Evolutionary conservation across 2,329 filamentous ascomycete genomes (phyloP).

Genomic region (Trichoderma breve): DNA sequence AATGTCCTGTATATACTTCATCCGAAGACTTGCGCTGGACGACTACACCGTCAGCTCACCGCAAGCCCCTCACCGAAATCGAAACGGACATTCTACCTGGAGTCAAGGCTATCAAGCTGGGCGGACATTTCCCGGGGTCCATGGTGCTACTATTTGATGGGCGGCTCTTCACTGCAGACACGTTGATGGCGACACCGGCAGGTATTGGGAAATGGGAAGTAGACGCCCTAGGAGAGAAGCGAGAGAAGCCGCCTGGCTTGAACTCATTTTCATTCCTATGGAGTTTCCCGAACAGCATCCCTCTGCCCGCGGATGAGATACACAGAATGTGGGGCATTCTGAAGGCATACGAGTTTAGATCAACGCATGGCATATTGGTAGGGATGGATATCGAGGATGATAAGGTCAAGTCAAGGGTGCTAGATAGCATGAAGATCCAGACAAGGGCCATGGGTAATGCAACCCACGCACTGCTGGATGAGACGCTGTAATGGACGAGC

Average conservation of each 20-base stretch:
- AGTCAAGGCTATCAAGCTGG: conserved; percentile 64
- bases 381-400: conserved; percentile 58
- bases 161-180: conserved; percentile 73
- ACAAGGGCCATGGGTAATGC: conserved; percentile 50
- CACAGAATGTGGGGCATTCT: conserved; percentile 68
- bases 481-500: conserved; percentile 21
- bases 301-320: conserved; percentile 62
- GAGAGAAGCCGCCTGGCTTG: conserved; percentile 41
- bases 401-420: conserved; percentile 60
- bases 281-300: conserved; percentile 74
- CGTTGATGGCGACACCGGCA: conserved; percentile 67
- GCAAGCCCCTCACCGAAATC: conserved; percentile 47
- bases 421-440: conserved; percentile 78
- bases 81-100: conserved; percentile 46
- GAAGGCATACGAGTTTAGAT: conserved; percentile 58
- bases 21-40: conserved; percentile 66
- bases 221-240: conserved; percentile 38
- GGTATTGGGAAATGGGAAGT: conserved; percentile 47
- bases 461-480: conserved; percentile 40
- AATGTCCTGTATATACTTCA: conserved; percentile 67
- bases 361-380: conserved; percentile 66
- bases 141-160: conserved; percentile 61
- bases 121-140: conserved; percentile 78
- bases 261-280: conserved; percentile 71
- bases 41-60: conserved; percentile 42